Evolutionary conservation across 1,284 basidiomycete species (phyloP).

Genomic region (Cryptococcus sp.): DNA sequence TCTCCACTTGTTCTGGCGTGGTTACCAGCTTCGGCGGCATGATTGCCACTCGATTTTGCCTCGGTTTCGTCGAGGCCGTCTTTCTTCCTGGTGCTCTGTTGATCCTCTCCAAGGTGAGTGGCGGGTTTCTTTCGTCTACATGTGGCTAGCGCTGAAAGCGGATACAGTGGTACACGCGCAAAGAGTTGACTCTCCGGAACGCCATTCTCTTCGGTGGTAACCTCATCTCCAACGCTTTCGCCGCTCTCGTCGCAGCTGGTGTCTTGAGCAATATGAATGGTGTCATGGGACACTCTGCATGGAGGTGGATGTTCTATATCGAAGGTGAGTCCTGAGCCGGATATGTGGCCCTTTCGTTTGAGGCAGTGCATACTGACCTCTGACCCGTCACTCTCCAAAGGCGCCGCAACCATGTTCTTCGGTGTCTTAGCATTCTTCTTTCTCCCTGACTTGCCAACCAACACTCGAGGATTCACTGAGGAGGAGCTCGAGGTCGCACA

Average conservation of each 20-base stretch:
- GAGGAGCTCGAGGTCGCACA: constrained; percentile 67
- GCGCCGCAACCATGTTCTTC: constrained; percentile 58
- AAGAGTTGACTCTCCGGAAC: constrained; percentile 59
- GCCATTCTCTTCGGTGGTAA: constrained; percentile 67
- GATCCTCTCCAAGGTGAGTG: constrained; percentile 58
- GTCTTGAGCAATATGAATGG: constrained; percentile 71
- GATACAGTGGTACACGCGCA: constrained; percentile 39
- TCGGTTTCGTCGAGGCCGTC: constrained; percentile 36
- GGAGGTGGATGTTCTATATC: constrained; percentile 78
- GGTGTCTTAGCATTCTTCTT: constrained; percentile 65
- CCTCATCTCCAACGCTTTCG: constrained; percentile 75
- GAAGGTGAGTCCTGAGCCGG: constrained; percentile 55
- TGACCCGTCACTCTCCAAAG: constrained; percentile 20
- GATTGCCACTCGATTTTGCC: constrained; percentile 34
- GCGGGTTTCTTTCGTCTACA: too few relatives aligned
- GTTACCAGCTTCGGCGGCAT: constrained; percentile 31
- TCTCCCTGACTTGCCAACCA: constrained; percentile 70
- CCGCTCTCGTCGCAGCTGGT: constrained; percentile 72
- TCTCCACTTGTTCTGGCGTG: constrained; percentile 37
- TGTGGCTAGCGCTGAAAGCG: not conserved
- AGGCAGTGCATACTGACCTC: too few relatives aligned
- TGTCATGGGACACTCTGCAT: constrained; percentile 65
- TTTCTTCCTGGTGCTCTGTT: constrained; percentile 47
- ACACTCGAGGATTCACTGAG: constrained; percentile 65
- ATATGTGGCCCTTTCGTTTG: too few relatives aligned